Evolutionary conservation across 192 early-diverging fungal genomes (phyloP), one percentile per base, ranked within the genome.

Genomic region (Umbelopsis isabellina): DNA sequence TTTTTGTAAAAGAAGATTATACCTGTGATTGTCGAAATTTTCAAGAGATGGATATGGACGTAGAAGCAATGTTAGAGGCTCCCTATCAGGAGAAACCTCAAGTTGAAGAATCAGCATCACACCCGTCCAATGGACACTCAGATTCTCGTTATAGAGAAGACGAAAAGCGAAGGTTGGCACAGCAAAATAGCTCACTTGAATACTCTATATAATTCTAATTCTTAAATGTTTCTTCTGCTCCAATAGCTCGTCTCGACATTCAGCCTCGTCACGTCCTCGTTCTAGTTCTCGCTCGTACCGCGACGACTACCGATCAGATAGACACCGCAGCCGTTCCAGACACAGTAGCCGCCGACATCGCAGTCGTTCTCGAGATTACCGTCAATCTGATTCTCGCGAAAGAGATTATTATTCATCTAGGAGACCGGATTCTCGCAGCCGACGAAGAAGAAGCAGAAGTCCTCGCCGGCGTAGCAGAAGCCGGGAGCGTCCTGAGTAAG

Each of bases 41-140:
- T 18, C 27, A 13, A 22, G 68, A 18, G 55, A 77, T 77, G 75
- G 83, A 84, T 61, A 48, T 83, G 46, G 84, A 86, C 50, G 84
- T 89, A 30, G 86, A 88, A 73, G 83, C 86, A 46, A 80, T 89
- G 82, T 73, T 89, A 51, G 87, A 87, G 47, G 86, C 87, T 27
- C 87, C 87, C 20, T 89, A 83, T 70, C 80, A 84, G 77, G 83
- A 86, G 76, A 81, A 35, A 58, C 30, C 46, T 67, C 47, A 46
- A 44, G 25, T n/a, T 15, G 47, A 72, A 9, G 33, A 53, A 37
- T 33, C 55, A 7, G 7, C 21, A 7, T 61, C 25, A 13, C 55
- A 61, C 13, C 1, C 8, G 11, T 61, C 55, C 30, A 61, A 61
- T 18, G 55, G 55, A 35, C 55, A 30, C 3, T 61, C 55, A 35